phyloP scores from a whole-genome alignment of 2,329 filamentous ascomycete species.

The Rhynchosporium agropyri region DNA sequence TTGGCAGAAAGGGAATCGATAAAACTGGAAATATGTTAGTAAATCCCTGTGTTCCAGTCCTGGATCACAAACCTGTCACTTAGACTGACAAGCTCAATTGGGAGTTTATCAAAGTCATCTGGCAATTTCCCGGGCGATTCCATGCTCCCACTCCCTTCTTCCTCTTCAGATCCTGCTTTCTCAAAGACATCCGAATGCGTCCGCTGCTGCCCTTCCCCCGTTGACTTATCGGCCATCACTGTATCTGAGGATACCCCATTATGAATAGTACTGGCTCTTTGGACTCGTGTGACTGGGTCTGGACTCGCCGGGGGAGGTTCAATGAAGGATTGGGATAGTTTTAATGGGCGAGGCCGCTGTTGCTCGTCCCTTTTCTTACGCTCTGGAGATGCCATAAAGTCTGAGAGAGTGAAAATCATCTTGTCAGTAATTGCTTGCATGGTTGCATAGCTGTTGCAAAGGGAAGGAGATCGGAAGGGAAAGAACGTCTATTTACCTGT shows the following conservation, averaged over 20 bases:
- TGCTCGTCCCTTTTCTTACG: conserved; percentile 31
- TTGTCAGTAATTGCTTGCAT: conserved; percentile 38
- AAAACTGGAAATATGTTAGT: conserved; percentile 61
- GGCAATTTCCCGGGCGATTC: conserved; percentile 35
- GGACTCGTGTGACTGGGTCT: conserved; percentile 30
- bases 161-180: conserved; percentile 43
- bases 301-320: conserved; percentile 40
- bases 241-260: conserved; percentile 35
- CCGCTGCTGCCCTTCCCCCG: conserved; percentile 31
- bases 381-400: conserved; percentile 41
- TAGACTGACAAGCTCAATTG: conserved; percentile 88
- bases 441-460: conserved; percentile 14
- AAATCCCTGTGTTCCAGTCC: neutral
- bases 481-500: conserved; percentile 27
- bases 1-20: conserved; percentile 87
- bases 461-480: conserved; percentile 8
- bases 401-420: conserved; percentile 38
- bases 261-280: conserved; percentile 40
- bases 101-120: conserved; percentile 78
- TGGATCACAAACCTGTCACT: conserved; percentile 70
- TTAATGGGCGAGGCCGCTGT: conserved; percentile 40
- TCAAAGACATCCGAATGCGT: conserved; percentile 44
- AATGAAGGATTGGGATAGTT: conserved; percentile 46
- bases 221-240: conserved; percentile 28
- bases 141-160: conserved; percentile 34